These are phyloP conservation scores for Gracilaria gracilis DNA, from an alignment of 23 red algal species.

Conservation along the genomic window DNA sequence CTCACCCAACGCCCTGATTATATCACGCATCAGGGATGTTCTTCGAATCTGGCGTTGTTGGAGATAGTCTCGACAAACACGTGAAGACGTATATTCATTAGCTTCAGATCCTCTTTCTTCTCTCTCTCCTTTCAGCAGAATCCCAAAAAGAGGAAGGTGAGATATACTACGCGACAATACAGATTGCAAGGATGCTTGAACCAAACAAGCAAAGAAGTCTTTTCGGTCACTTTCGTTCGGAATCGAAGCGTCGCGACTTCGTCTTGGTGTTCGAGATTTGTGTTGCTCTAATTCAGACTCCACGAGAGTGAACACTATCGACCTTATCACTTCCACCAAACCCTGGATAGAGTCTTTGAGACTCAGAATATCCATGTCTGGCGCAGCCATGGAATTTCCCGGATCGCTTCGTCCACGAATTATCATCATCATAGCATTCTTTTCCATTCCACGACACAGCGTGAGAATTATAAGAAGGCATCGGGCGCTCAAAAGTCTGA, in stretches of 20 bases:
- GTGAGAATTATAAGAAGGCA: constrained; percentile 48
- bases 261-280: not conserved
- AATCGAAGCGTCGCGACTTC: not conserved
- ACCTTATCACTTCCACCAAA: not conserved
- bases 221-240: not conserved
- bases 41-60: constrained; percentile 33
- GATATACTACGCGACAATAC: constrained; percentile 38
- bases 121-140: constrained; percentile 21
- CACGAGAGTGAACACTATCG: not conserved
- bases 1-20: constrained; percentile 36
- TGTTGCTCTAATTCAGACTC: not conserved
- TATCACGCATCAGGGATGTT: constrained; percentile 1
- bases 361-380: not conserved
- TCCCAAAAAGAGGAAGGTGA: constrained; percentile 51
- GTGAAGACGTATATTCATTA: constrained; percentile 11
- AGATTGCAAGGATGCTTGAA: constrained; percentile 59
- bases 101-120: not conserved
- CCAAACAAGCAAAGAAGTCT: constrained; percentile 56
- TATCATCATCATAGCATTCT: constrained; percentile 4
- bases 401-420: not conserved
- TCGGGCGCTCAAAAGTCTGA: constrained; percentile 30
- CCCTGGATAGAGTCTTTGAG: not conserved
- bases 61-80: constrained; percentile 31
- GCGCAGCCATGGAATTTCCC: not conserved
- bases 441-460: constrained; percentile 61